These are phyloP conservation scores for Periconia digitata DNA, from an alignment of 2,329 filamentous ascomycete genomes.

Conservation along the genomic window DNA sequence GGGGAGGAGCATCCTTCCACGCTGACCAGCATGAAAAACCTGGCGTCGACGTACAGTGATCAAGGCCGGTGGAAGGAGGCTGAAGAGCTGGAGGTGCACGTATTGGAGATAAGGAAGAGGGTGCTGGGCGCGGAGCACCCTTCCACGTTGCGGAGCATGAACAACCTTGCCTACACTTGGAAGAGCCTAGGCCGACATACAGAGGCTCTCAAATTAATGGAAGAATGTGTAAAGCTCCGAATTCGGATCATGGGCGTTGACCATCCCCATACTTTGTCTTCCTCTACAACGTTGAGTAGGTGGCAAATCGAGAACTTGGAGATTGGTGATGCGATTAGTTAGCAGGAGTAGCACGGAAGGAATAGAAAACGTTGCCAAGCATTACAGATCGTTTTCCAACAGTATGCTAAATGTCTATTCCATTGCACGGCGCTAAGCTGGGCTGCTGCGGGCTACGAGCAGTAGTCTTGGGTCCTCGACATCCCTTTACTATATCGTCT, in stretches of 20 bases:
- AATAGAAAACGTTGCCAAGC: too few relatives aligned
- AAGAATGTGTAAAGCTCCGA: neutral
- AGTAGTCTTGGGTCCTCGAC: neutral
- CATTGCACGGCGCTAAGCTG: too few relatives aligned
- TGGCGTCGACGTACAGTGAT: too few relatives aligned
- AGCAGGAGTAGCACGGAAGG: too few relatives aligned
- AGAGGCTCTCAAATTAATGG: slow-evolving; percentile 1
- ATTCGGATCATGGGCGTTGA: neutral
- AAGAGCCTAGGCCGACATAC: neutral
- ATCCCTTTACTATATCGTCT: neutral
- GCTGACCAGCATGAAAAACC: too few relatives aligned
- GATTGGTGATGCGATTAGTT: neutral
- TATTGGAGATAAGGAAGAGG: too few relatives aligned
- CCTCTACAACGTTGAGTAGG: neutral
- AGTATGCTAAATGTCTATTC: too few relatives aligned
- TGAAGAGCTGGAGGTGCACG: too few relatives aligned
- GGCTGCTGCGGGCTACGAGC: neutral
- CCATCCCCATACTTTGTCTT: neutral
- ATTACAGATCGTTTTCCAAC: too few relatives aligned
- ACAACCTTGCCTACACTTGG: neutral
- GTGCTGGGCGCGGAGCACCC: neutral
- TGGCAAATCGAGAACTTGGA: neutral
- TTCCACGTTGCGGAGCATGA: neutral
- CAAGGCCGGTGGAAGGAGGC: too few relatives aligned
- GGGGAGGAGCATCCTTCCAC: too few relatives aligned